Percentiles rank a stretch among this genome's conserved stretches.
These are phyloP conservation scores for Hydnomerulius pinastri DNA, from an alignment of 768 basidiomycete species.

Conservation along the genomic window DNA sequence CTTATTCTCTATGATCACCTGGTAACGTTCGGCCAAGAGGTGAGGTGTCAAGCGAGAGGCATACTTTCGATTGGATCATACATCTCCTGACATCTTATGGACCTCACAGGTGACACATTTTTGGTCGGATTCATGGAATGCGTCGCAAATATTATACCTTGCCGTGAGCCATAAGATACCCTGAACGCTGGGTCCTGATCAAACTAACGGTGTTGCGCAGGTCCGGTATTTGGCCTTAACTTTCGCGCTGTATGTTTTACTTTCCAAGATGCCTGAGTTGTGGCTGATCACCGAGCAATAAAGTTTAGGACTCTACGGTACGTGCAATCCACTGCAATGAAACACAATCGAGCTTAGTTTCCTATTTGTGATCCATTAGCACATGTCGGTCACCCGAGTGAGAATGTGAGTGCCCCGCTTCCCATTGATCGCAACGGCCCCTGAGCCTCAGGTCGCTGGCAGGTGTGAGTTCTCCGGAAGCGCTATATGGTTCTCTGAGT, in stretches of 20 bases:
- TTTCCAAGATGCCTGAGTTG: not conserved
- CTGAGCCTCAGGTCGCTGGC: not conserved
- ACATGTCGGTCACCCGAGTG: not conserved
- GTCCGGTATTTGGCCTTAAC: conserved; percentile 8
- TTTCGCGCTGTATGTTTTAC: not conserved
- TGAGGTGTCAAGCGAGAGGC: not conserved
- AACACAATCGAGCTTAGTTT: too few species aligned
- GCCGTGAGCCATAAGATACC: not conserved
- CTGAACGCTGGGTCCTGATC: not conserved
- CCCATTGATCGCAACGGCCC: not conserved
- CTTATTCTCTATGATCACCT: conserved; percentile 11
- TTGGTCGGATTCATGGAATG: conserved; percentile 3
- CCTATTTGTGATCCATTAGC: too few species aligned
- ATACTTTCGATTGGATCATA: not conserved
- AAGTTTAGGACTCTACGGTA: not conserved
- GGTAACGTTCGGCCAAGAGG: conserved; percentile 10
- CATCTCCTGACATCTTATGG: not conserved
- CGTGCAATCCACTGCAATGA: too few species aligned
- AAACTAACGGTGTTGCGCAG: not conserved
- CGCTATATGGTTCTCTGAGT: not conserved
- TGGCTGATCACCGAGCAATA: not conserved
- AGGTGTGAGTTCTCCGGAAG: conserved; percentile 3
- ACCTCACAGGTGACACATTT: conserved; percentile 5
- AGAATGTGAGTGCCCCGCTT: not conserved
- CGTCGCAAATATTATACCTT: conserved; percentile 10